Conservation (phyloP, 2,329 filamentous ascomycete species). For the Plenodomus tracheiphilus region DNA sequence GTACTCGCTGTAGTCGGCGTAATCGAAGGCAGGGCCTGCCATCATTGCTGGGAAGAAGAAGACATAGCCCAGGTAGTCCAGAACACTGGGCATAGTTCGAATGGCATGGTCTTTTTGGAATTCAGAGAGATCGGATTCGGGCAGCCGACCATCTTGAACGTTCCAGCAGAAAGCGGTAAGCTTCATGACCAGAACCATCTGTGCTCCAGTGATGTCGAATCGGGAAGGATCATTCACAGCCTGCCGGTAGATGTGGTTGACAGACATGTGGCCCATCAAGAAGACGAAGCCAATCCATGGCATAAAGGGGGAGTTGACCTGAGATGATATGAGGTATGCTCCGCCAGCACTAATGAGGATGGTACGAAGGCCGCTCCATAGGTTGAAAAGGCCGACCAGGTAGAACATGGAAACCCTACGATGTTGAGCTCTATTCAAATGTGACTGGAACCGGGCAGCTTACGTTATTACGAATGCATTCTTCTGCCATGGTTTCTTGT, state of each 20-base stretch:
- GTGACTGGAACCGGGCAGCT: neutral
- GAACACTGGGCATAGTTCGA: constrained; percentile 68
- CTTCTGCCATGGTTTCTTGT: constrained; percentile 79
- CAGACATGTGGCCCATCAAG: constrained; percentile 91
- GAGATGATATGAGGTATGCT: constrained; percentile 81
- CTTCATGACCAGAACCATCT: constrained; percentile 99
- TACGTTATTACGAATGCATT: constrained; percentile 85
- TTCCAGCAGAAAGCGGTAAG: constrained; percentile 98
- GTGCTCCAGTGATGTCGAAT: constrained; percentile 86
- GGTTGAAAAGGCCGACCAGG: constrained; percentile 86
- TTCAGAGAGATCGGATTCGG: constrained; percentile 78
- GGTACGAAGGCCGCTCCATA: constrained; percentile 83
- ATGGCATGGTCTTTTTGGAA: constrained; percentile 83
- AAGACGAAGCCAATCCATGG: constrained; percentile 96
- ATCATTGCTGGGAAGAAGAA: constrained; percentile 93
- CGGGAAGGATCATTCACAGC: constrained; percentile 65
- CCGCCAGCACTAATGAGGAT: constrained; percentile 77
- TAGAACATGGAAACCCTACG: constrained; percentile 81
- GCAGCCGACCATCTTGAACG: constrained; percentile 84
- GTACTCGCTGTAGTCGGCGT: constrained; percentile 87
- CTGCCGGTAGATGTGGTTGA: constrained; percentile 85
- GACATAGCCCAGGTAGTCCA: constrained; percentile 89
- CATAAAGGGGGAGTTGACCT: constrained; percentile 88
- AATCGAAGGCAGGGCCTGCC: constrained; percentile 91
- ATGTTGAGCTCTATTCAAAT: neutral